Conservation (phyloP, 2,329 filamentous ascomycete species). For the Trichophyton schoenleinii region DNA sequence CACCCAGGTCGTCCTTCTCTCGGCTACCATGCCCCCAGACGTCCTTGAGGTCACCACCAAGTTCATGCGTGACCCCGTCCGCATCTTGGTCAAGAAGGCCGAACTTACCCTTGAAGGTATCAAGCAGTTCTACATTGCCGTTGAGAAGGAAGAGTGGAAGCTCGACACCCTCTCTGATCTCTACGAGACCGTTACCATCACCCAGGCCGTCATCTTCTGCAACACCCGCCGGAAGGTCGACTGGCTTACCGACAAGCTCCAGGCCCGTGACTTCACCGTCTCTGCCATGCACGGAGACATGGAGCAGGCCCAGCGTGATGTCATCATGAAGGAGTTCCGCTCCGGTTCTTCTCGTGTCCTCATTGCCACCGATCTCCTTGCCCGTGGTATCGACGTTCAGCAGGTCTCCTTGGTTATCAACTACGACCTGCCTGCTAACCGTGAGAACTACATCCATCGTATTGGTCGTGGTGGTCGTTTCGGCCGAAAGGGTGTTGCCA, state of each 20-base stretch:
- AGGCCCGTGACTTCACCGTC: slow-evolving; percentile 95
- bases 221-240: slow-evolving; percentile 99
- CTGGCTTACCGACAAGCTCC: slow-evolving; percentile 99
- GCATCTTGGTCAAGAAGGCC: slow-evolving; percentile 98
- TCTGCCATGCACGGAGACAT: slow-evolving; percentile 99
- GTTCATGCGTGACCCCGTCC: slow-evolving; percentile 99
- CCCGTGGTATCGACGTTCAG: slow-evolving; percentile 95
- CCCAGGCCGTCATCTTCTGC: slow-evolving; percentile 99
- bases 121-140: slow-evolving; percentile 99
- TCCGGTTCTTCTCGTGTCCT: slow-evolving; percentile 92
- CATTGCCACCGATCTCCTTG: slow-evolving; percentile 96
- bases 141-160: slow-evolving; percentile 99
- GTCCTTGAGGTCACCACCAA: slow-evolving; percentile 99
- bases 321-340: slow-evolving; percentile 98
- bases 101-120: slow-evolving; percentile 99
- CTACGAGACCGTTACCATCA: slow-evolving; percentile 99
- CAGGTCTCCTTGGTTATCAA: slow-evolving; percentile 98
- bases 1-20: slow-evolving; percentile 95
- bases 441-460: slow-evolving; percentile 99
- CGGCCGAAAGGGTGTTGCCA: slow-evolving; percentile 94
- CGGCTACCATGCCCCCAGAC: slow-evolving; percentile 97
- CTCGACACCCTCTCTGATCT: slow-evolving; percentile 96
- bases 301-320: slow-evolving; percentile 95
- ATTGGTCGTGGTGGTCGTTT: slow-evolving; percentile 94
- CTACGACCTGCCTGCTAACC: slow-evolving; percentile 94